Evolutionary conservation across 2,329 filamentous ascomycete species (phyloP).

Genomic region (Colletotrichum sp.): DNA sequence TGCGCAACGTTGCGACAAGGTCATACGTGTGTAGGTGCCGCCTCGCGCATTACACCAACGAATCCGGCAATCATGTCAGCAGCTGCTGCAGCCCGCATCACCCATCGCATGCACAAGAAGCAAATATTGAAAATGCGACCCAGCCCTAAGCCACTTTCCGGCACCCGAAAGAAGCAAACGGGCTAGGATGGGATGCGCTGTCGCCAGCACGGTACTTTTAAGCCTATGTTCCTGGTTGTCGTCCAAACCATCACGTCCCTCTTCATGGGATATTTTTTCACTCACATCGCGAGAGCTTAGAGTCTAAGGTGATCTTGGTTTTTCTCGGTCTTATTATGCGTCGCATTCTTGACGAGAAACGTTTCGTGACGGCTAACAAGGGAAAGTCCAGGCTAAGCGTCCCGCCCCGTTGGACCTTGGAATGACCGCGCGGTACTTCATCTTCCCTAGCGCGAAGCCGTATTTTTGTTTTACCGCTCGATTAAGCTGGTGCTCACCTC

Average conservation of each 20-base stretch:
- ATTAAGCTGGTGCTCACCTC: neutral
- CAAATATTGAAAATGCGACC: slow-evolving; percentile 8
- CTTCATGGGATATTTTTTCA: neutral
- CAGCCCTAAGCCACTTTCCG: slow-evolving; percentile 15
- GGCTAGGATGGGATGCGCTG: neutral
- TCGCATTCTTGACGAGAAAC: neutral
- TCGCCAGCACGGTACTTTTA: neutral
- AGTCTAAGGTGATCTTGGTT: neutral
- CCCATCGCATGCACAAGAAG: neutral
- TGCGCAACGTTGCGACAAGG: neutral
- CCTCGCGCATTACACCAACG: neutral
- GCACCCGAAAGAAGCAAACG: neutral
- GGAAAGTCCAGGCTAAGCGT: neutral
- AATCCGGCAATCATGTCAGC: neutral
- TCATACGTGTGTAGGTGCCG: neutral
- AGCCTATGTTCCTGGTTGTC: neutral
- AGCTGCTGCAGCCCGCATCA: neutral
- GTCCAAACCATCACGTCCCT: neutral
- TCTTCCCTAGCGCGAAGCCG: neutral
- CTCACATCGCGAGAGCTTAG: neutral
- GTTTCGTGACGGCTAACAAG: neutral
- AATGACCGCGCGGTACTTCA: neutral
- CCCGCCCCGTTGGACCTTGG: neutral
- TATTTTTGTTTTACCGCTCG: neutral
- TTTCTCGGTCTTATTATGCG: neutral